These are phyloP conservation scores for Nissolia schottii DNA, from an alignment of 306 rosid genomes.

Conservation along the genomic window DNA sequence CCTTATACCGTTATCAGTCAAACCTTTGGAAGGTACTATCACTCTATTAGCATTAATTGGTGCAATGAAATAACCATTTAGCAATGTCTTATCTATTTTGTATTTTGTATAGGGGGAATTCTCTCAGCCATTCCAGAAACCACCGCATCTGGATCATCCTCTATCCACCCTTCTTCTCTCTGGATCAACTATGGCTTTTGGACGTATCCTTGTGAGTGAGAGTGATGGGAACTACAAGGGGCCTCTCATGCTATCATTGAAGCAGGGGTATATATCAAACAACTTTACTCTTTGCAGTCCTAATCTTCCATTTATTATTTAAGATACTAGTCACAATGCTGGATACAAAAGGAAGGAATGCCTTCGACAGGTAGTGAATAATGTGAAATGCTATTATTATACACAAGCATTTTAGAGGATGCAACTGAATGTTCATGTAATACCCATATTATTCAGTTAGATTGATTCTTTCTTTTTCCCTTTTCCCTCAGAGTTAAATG, in stretches of 20 bases:
- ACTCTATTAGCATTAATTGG: constrained; percentile 8
- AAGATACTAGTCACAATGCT: constrained; percentile 8
- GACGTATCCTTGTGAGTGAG: constrained; percentile 73
- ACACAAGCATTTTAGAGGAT: constrained; percentile 3
- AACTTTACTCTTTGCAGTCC: not conserved
- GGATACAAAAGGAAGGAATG: constrained; percentile 13
- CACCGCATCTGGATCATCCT: constrained; percentile 97
- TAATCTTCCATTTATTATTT: not conserved
- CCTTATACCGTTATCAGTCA: constrained; percentile 22
- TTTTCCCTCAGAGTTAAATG: not conserved
- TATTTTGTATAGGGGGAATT: constrained; percentile 65
- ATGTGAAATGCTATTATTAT: constrained; percentile 8
- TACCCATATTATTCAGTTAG: not conserved
- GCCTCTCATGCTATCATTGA: constrained; percentile 76
- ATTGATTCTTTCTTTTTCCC: not conserved
- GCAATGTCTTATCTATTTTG: constrained; percentile 9
- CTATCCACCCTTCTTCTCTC: constrained; percentile 77
- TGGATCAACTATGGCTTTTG: constrained; percentile 90
- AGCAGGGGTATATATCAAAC: constrained; percentile 59
- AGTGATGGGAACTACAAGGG: constrained; percentile 91
- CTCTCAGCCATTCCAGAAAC: constrained; percentile 94
- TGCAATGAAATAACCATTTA: constrained; percentile 10
- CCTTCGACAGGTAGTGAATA: constrained; percentile 7
- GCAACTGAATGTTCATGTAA: not conserved
- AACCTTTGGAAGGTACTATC: constrained; percentile 9